Evolutionary conservation across 2,329 filamentous ascomycete genomes (phyloP), one percentile per base, ranked within the genome.

Genomic region (Microcyclosporella mali): DNA sequence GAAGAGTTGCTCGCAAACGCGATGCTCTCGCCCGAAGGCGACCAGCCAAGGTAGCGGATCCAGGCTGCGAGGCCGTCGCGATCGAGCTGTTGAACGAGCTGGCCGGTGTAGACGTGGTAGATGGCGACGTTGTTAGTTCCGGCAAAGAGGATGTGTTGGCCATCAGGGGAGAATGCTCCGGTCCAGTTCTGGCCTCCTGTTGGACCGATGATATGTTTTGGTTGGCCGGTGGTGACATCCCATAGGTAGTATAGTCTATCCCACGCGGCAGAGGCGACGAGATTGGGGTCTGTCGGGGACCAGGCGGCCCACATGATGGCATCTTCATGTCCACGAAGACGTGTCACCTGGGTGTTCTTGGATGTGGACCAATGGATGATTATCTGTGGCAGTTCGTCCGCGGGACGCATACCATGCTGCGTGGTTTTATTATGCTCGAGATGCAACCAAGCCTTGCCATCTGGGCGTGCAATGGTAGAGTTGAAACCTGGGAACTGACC

Each of bases 231-330:
- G 14, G 21, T 35, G 25, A 37, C 43, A 21, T 49, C 35, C 43
- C 47, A 56, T 31, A 57, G 45, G 4, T 39, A 43, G 28, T 43
- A 55, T 3, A 35, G 46, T 1, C 37, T 12, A 27, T 56, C 53
- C 51, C 50, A 54, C 11, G 35, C 37, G 6, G 49, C 53, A 8
- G 47, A 48, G 6, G 46, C 51, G 36, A 56, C 40, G 17, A 47
- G 25, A 10, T 40, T 38, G 4, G 42, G 33, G 33, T 52, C 46
- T 10, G 43, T 43, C 4, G 47, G 47, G 1, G 47, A 49, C 32
- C 46, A 55, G 14, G 34, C 39, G 29, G 48, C 50, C 47, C 53
- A 53, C 32, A 50, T 46, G 33, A 55, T 55, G 9, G 41, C 37
- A 30, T 53, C 51, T 18, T 25, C 34, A 37, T 54, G 51, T n/a